Evolutionary conservation across 2,329 filamentous ascomycete genomes (phyloP).

Genomic region (Bipolaris gigantea): DNA sequence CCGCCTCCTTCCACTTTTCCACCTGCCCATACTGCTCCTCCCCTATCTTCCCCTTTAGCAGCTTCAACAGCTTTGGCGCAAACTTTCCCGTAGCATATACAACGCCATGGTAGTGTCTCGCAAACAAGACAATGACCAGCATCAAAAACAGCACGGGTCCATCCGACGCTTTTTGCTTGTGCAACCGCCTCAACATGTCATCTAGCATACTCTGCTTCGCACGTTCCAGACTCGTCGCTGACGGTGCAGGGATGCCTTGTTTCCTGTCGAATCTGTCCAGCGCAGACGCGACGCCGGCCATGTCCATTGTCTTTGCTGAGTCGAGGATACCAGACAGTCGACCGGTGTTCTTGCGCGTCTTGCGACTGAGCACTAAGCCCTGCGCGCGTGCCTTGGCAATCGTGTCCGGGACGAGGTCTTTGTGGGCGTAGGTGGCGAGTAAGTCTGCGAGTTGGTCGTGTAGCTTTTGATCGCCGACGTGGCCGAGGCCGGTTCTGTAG

Average conservation of each 20-base stretch:
- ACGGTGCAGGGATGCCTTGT: constrained; percentile 26
- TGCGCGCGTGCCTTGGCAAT: constrained; percentile 37
- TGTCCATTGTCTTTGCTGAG: constrained; percentile 13
- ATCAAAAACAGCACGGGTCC: constrained; percentile 45
- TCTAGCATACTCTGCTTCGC: constrained; percentile 32
- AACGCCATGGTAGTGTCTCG: constrained; percentile 35
- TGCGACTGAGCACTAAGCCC: constrained; percentile 35
- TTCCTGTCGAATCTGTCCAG: constrained; percentile 42
- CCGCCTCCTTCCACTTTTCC: constrained; percentile 44
- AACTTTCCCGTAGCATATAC: constrained; percentile 48
- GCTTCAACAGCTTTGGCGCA: constrained; percentile 45
- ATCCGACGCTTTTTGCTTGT: constrained; percentile 40
- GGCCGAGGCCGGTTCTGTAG: constrained; percentile 30
- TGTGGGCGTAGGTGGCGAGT: constrained; percentile 32
- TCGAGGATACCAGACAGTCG: constrained; percentile 32
- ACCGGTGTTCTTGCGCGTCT: constrained; percentile 35
- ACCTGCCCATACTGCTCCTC: constrained; percentile 33
- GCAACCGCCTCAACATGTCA: constrained; percentile 41
- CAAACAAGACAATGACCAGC: constrained; percentile 39
- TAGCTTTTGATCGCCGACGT: constrained; percentile 36
- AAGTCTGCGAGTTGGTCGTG: constrained; percentile 40
- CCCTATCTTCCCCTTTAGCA: constrained; percentile 30
- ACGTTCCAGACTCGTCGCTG: constrained; percentile 6
- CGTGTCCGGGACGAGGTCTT: constrained; percentile 41
- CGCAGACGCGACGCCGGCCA: constrained; percentile 12